Percentiles rank a stretch among this genome's conserved stretches.
phyloP scores from a whole-genome alignment of 208 protist species.

The Leishmania tropica region DNA sequence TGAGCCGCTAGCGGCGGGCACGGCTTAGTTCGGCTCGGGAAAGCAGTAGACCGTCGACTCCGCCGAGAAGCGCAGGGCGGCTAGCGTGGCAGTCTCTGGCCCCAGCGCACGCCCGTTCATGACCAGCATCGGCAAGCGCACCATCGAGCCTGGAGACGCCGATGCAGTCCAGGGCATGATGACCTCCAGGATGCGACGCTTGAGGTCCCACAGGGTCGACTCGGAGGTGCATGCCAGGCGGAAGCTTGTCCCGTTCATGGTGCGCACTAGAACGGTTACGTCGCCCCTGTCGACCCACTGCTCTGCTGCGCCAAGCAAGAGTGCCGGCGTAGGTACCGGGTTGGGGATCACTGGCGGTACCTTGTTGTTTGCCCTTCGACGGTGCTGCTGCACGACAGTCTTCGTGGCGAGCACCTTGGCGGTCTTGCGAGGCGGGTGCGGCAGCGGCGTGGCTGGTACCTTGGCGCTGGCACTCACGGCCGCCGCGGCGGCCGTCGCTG shows the following conservation, averaged over 20 bases:
- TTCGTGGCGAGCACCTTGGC: not conserved
- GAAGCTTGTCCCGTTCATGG: constrained; percentile 37
- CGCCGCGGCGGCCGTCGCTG: not conserved
- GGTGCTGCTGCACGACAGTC: not conserved
- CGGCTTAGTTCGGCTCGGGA: constrained; percentile 11
- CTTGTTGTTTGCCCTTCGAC: not conserved
- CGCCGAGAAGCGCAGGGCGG: constrained; percentile 13
- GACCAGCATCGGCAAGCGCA: constrained; percentile 33
- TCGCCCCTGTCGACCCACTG: not conserved
- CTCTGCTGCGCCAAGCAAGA: not conserved
- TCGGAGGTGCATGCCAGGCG: constrained; percentile 4
- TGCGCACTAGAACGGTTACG: constrained; percentile 24
- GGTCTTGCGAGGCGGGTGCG: not conserved
- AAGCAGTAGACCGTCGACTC: constrained; percentile 34
- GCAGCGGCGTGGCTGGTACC: not conserved
- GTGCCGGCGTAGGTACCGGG: constrained; percentile 27
- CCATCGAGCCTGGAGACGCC: not conserved
- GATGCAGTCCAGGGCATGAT: constrained; percentile 11
- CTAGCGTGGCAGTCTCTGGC: constrained; percentile 23
- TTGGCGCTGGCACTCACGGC: not conserved
- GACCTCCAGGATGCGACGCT: constrained; percentile 29
- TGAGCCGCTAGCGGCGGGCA: not conserved
- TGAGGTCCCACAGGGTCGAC: constrained; percentile 20
- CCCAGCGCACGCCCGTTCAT: constrained; percentile 31
- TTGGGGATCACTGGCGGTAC: constrained; percentile 30